Base-by-base conservation (phyloP, 257 asterid species). In the Cordia subcordata region DNA sequence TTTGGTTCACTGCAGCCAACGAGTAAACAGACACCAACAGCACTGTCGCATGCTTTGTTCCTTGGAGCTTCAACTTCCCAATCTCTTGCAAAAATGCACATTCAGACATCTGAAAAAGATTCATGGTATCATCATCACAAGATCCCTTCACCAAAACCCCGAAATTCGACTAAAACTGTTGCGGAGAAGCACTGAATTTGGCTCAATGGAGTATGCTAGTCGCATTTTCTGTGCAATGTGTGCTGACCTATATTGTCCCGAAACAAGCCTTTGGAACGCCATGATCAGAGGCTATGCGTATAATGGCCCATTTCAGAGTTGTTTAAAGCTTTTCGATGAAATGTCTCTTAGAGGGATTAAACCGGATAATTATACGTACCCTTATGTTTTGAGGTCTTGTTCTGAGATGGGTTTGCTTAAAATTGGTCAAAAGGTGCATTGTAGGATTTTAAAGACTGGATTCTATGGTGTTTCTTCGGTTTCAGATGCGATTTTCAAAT, bases 241-340 rank as follows among this genome's bases (percentile, higher is more conserved):
- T 40, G 47, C 1, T 10, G 76, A 80, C 18, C 21, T 68, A 17
- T 42, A 22, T 8, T 53, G 20, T 58, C 51, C 53, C 11, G 77
- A 73, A 10, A 57, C 65, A 27, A 37, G 77, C 4, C 70, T 78
- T 5, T 81, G 88, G 85, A 81, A 81, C 37, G 78, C 77, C 22
- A 78, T 81, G 81, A 54, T 81, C 11, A 73, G 82, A 68, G 88
- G 82, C 11, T 81, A 75, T 21, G 82, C 72, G 0, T 76, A 65
- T 53, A 73, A 81, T 54, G 81, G 81, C 33, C 85, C 85, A 13
- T 59, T 17, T 21, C 46, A 19, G 8, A 38, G 42, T 11, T 70
- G 77, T 75, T 4, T 73, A 10, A 40, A 46, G 17, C 70, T 78
- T 79, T 81, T 63, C 52, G 81, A 81, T 57, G 85, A 78, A 76